phyloP scores from a whole-genome alignment of 257 asterid genomes.

The Phtheirospermum japonicum region DNA sequence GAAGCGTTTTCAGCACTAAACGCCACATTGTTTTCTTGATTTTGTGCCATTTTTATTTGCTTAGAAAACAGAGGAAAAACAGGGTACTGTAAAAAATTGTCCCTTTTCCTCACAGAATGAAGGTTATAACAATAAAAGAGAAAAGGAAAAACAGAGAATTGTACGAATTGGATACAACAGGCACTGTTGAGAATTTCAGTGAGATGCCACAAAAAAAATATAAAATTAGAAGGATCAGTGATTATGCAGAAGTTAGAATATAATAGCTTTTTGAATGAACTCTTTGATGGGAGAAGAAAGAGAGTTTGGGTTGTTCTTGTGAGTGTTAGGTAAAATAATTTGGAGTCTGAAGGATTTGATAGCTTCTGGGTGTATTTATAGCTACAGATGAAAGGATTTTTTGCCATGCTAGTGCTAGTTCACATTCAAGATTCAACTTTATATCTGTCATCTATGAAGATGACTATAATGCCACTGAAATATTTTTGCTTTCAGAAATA shows the following conservation, averaged over 20 bases:
- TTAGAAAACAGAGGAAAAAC: slow-evolving; percentile 16
- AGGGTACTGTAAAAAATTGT: slow-evolving; percentile 26
- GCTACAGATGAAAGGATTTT: slow-evolving; percentile 30
- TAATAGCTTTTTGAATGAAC: not conserved
- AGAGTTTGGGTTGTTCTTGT: not conserved
- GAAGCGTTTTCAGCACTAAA: too few species aligned
- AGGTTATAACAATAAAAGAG: too few species aligned
- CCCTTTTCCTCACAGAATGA: slow-evolving; percentile 26
- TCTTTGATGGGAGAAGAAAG: slow-evolving; percentile 18
- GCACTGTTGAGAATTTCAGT: slow-evolving; percentile 5
- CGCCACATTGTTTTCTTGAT: slow-evolving; percentile 33
- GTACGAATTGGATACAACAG: not conserved
- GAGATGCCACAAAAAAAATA: slow-evolving; percentile 26
- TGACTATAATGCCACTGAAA: not conserved
- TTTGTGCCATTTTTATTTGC: slow-evolving; percentile 36
- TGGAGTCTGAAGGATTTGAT: slow-evolving; percentile 11
- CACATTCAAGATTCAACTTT: slow-evolving; percentile 43
- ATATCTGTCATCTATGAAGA: not conserved
- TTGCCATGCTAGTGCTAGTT: slow-evolving; percentile 19
- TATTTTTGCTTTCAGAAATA: not conserved
- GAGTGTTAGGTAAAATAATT: slow-evolving; percentile 16
- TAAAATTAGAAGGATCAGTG: slow-evolving; percentile 33
- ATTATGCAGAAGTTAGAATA: not conserved
- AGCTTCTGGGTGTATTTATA: slow-evolving; percentile 45
- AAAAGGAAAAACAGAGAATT: not conserved